Percentiles rank a stretch among this genome's conserved stretches.
Conservation (phyloP, 2,329 filamentous ascomycete genomes). For the Trichoderma gracile region DNA sequence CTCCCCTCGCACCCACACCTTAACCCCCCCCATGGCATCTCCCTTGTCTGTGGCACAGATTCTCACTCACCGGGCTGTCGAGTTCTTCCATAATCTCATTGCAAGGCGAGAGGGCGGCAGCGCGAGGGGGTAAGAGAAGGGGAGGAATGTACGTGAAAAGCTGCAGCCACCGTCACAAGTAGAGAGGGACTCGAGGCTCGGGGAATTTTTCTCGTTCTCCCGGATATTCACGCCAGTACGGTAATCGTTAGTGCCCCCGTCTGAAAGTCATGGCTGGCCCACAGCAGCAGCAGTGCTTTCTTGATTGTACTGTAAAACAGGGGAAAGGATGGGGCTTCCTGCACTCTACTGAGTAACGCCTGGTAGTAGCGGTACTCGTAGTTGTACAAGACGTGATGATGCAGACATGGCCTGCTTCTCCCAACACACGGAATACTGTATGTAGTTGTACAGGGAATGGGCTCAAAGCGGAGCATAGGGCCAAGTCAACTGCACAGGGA, state of each 20-base stretch:
- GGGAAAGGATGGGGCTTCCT: neutral
- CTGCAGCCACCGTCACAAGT: constrained; percentile 10
- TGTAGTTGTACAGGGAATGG: too few species aligned
- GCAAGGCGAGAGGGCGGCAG: neutral
- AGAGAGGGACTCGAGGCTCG: constrained; percentile 12
- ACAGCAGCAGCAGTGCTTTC: neutral
- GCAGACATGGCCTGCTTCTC: constrained; percentile 17
- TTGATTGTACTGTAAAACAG: neutral
- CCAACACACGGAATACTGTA: neutral
- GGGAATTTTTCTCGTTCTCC: constrained; percentile 19
- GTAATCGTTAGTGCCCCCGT: constrained; percentile 11
- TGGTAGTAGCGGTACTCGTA: too few species aligned
- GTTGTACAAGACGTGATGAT: neutral
- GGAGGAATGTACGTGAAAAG: neutral
- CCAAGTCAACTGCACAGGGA: constrained; percentile 4
- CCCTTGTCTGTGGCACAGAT: constrained; percentile 5
- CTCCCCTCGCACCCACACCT: constrained; percentile 13
- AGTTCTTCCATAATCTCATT: neutral
- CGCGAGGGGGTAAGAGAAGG: neutral
- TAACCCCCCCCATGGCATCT: constrained; percentile 1
- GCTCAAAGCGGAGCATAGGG: neutral
- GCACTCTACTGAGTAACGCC: neutral
- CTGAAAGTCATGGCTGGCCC: neutral
- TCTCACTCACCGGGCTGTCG: constrained; percentile 9
- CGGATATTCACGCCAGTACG: constrained; percentile 7